Evolutionary conservation across 139 green algal genomes (phyloP), one percentile per base, ranked within the genome.

Genomic region (Chara braunii): DNA sequence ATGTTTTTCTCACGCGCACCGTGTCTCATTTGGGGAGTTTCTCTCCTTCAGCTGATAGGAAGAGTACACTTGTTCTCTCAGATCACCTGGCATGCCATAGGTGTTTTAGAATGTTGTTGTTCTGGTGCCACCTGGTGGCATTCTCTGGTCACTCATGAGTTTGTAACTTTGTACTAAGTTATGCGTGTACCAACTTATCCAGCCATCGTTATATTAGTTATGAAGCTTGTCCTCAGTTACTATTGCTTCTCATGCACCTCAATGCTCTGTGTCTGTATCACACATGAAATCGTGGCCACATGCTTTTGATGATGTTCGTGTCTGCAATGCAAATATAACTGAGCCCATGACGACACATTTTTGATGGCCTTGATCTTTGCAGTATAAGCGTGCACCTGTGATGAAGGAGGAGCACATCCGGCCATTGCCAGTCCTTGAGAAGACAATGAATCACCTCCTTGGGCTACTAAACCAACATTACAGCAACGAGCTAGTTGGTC

Each of bases 391-490:
- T 4, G 85, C 75, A 44, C 53, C 63, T 28, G 14, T 59, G 57
- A 34, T 22, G 18, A 53, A 78, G 2, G 77, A 84, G 5, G 48
- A 70, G 35, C 65, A 80, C n/a, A 81, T 94, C 45, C 79, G 88
- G 45, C 94, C 88, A 4, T 74, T 74, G 22, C 43, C 50, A 18
- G 78, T 87, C 2, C 71, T 94, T 24, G 1, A 43, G 2, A 52
- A 54, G 26, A 93, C 88, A 28, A 86, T 91, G 85, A 57, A 58
- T 2, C 74, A 94, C 73, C 80, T 95, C 52, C 66, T 81, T 0
- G 22, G 18, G 28, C 66, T 94, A 26, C 80, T 95, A 61, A 78
- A 84, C 43, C 60, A 61, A 31, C 57, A 54, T 8, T 72, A 72
- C 45, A 64, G 77, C 31, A 44, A 69, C 63, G 33, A 37, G 26